Conservation (phyloP, 129 eudicot species). For the Deinandra increscens region DNA sequence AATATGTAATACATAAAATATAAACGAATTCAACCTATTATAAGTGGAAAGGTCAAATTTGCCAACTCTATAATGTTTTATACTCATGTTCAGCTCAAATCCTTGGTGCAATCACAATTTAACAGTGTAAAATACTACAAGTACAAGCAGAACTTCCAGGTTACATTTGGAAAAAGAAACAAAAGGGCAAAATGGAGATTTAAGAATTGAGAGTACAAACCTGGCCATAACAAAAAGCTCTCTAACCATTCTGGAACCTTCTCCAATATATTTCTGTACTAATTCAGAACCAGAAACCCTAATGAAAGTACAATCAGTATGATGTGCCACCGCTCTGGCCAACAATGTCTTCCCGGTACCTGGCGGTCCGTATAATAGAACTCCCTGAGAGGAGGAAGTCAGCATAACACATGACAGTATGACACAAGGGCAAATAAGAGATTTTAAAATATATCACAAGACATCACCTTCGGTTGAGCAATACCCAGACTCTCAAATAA, state of each 20-base stretch:
- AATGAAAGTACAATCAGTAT: slow-evolving; percentile 91
- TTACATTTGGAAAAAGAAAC: neutral
- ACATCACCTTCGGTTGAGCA: slow-evolving; percentile 88
- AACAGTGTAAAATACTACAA: neutral
- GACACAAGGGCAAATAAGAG: neutral
- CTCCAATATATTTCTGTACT: slow-evolving; percentile 92
- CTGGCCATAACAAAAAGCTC: slow-evolving; percentile 98
- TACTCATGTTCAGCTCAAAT: too few species aligned
- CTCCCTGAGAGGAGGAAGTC: slow-evolving; percentile 43
- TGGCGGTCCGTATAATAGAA: slow-evolving; percentile 85
- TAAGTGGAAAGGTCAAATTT: neutral
- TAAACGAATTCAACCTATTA: neutral
- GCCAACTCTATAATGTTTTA: neutral
- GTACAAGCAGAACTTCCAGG: neutral
- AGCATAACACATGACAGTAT: neutral
- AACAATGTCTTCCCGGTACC: slow-evolving; percentile 83
- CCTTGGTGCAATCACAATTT: neutral
- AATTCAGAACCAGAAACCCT: slow-evolving; percentile 95
- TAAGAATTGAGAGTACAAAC: slow-evolving; percentile 34
- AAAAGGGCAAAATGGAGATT: neutral
- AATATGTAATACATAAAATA: neutral
- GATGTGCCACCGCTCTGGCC: slow-evolving; percentile 97
- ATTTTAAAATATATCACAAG: neutral
- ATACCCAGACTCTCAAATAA: slow-evolving; percentile 88
- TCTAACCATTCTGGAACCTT: slow-evolving; percentile 97